phyloP scores from a whole-genome alignment of 768 basidiomycete species.

The Termitomyces sp. region DNA sequence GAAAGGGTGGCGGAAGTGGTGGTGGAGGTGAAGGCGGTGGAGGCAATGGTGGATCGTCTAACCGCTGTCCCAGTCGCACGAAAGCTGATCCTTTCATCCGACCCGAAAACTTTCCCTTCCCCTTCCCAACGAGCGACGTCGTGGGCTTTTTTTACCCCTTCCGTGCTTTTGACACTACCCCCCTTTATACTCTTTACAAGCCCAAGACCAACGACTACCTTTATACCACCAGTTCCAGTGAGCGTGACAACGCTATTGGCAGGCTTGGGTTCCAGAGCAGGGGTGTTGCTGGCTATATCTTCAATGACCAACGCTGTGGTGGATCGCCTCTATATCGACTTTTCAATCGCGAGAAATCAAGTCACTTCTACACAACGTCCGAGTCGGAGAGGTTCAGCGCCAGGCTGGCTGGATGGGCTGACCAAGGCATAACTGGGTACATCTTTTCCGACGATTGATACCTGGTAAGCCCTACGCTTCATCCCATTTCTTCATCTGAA shows the following conservation, averaged over 20 bases:
- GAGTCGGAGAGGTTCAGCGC: slow-evolving; percentile 5
- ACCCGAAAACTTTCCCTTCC: slow-evolving; percentile 1
- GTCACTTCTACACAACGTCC: slow-evolving; percentile 9
- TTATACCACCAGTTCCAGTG: slow-evolving; percentile 4
- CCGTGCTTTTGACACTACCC: background rate
- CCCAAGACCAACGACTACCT: slow-evolving; percentile 9
- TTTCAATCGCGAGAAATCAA: slow-evolving; percentile 5
- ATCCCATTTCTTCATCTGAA: too few species aligned
- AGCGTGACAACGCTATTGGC: slow-evolving; percentile 4
- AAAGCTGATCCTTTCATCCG: slow-evolving; percentile 3
- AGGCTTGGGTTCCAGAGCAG: slow-evolving; percentile 3
- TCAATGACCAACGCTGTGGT: slow-evolving; percentile 3
- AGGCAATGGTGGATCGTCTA: background rate
- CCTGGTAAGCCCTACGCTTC: background rate
- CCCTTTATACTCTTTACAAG: slow-evolving; percentile 7
- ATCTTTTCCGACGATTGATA: background rate
- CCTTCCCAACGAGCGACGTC: background rate
- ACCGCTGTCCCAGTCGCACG: slow-evolving; percentile 1
- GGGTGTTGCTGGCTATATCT: slow-evolving; percentile 8
- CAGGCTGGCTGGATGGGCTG: slow-evolving; percentile 4
- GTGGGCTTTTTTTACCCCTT: slow-evolving; percentile 6
- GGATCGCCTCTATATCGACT: slow-evolving; percentile 11
- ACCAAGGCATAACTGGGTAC: slow-evolving; percentile 10
- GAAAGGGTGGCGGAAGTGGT: background rate
- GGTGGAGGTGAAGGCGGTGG: background rate